Evolutionary conservation across 169 alveolate genomes (phyloP).

Genomic region (Cystoisospora suis): DNA sequence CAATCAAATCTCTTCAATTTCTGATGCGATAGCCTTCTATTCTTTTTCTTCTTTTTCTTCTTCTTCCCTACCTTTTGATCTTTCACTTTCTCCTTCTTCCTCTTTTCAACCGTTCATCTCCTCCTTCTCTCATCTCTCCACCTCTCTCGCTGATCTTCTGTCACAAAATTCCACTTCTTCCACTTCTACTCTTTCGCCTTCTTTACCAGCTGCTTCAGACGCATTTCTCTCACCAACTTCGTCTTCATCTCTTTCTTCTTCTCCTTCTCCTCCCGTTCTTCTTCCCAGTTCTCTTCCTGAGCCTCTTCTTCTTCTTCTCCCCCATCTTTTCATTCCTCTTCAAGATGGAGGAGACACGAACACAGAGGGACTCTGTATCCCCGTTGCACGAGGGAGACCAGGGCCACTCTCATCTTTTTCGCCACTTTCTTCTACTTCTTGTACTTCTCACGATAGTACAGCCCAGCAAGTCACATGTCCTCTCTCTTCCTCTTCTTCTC

Average conservation of each 20-base stretch:
- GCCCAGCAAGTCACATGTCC: background rate
- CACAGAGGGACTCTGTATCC: constrained; percentile 14
- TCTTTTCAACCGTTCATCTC: too few species aligned
- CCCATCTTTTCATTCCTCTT: background rate
- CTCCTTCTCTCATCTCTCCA: background rate
- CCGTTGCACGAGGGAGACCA: background rate
- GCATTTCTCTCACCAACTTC: background rate
- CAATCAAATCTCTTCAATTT: background rate
- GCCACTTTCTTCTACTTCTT: background rate
- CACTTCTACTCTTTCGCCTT: background rate
- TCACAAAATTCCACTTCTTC: too few species aligned
- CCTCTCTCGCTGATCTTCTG: too few species aligned
- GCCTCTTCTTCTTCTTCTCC: background rate
- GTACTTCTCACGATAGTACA: background rate
- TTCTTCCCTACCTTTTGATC: too few species aligned
- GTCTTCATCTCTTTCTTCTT: background rate
- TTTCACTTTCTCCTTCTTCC: too few species aligned
- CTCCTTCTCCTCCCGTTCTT: background rate
- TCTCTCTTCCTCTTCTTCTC: background rate
- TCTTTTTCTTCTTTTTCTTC: background rate
- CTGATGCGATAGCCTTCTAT: background rate
- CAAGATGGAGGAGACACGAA: background rate
- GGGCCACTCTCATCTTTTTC: too few species aligned
- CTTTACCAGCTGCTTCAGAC: background rate
- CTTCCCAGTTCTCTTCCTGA: background rate